Base-by-base conservation (phyloP, 2,329 filamentous ascomycete genomes). In the Claviceps capensis region DNA sequence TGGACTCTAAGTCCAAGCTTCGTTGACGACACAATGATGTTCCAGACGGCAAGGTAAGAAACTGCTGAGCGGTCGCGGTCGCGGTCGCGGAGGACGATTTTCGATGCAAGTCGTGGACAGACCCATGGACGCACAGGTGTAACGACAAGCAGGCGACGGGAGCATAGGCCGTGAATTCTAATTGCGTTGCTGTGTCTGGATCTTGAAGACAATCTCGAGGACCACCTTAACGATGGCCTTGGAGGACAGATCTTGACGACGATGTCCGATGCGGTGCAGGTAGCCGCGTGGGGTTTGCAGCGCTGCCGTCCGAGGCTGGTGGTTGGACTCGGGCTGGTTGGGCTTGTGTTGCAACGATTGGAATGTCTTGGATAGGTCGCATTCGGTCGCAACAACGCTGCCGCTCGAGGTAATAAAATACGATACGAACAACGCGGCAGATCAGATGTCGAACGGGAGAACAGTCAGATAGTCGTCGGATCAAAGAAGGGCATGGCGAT, bases 21-120 rank as follows among this genome's bases (percentile, higher is more conserved):
- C 16, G 34, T 48, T 54, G 53, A 54, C 50, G 45, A 45, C 38
- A 36, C 13, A 44, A 49, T 30, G 53, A 54, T 52, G 53, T 30
- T 36, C 22, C 26, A 3, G 9, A n/a, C 44, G 44, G 16, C 4
- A 16, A 14, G 17, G 5, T 16, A 6, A 6, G 3, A 8, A 23
- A 52, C 22, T 38, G 50, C 22, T 19, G 23, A 40, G 30, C 19
- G 26, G 37, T 19, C 37, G 50, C 22, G 22, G 22, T n/a, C 22
- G 23, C n/a, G 34, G 47, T 40, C 34, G 47, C 14, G 44, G 23
- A 22, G 47, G 48, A 50, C 48, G 40, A 19, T 6, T 37, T n/a
- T 44, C n/a, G 19, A 37, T 34, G 23, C 11, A 19, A 16, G 26
- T 48, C 11, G 36, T 37, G 17, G 36, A 22, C 36, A 40, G 47